Base-by-base conservation (phyloP, 768 basidiomycete species). In the Auriscalpium microsporum region DNA sequence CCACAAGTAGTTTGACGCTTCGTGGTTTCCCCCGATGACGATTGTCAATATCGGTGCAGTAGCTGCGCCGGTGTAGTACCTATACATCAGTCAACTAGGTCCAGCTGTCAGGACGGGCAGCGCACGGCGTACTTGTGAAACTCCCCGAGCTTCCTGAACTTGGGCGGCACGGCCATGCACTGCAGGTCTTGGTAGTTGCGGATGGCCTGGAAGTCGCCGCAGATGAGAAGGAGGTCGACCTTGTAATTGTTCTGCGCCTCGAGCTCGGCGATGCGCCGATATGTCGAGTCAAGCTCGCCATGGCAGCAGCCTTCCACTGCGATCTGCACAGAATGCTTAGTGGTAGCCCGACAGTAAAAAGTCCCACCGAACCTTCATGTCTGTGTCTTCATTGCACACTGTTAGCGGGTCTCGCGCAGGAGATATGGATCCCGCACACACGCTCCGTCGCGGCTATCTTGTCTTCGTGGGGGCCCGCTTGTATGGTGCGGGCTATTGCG, bases 11-110 rank as follows among this genome's bases (percentile, higher is more conserved):
- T 94, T 96, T 19, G 90, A 94, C 1, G 92, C 92, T 71, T 98
- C 96, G 68, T 98, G 96, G 66, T 98, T 98, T 9, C 96, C 96
- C 14, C 96, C 96, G 64, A 98, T 96, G 49, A 98, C 83, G 11
- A 99, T 75, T 0, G 96, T 99, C 67, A 95, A 70, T 4, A 95
- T 69, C 0, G 94, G 93, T 2, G 95, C 94, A n/a, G 61, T 71
- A 64, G 76, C 84, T 65, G 87, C 76, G 1, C 92, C 91, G 1
- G 82, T 84, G 65, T 99, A 97, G 69, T 98, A 99, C 64, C 88
- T 90, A 47, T 13, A 4, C 49, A 8, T 2, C 28, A 28, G 28
- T 28, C 28, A 28, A 28, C 28, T 28, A 28, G 28, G 28, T 28
- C 2, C 28, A 28, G 21, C 28, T 28, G 28, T 28, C 28, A 28